Evolutionary conservation across 2,329 filamentous ascomycete species (phyloP).

Genomic region (Aspergillus nomiae): DNA sequence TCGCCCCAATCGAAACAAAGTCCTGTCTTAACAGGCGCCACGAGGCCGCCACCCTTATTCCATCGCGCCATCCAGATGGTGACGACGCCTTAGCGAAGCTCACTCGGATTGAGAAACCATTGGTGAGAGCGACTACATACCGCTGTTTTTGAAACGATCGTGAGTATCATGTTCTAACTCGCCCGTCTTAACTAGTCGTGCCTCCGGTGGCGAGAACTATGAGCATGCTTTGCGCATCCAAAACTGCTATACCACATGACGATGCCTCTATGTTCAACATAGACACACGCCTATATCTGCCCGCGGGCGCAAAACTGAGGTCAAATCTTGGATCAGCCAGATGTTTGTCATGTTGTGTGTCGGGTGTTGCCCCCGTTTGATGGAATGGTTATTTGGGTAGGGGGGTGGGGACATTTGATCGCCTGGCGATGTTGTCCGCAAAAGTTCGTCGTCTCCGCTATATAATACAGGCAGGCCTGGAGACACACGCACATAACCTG

Average conservation of each 20-base stretch:
- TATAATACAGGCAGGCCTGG: too few relatives aligned
- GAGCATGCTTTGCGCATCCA: background rate
- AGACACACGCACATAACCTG: too few relatives aligned
- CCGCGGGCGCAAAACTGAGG: background rate
- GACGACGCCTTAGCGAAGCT: background rate
- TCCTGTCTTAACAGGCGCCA: background rate
- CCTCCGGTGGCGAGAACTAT: too few relatives aligned
- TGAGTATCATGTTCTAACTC: background rate
- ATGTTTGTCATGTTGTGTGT: background rate
- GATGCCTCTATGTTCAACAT: background rate
- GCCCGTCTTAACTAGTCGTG: background rate
- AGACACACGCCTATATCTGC: background rate
- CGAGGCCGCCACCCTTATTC: background rate
- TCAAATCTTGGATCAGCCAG: background rate
- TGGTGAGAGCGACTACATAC: background rate
- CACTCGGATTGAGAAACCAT: background rate
- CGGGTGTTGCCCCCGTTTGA: background rate
- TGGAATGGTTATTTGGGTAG: fast-evolving
- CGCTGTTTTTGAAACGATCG: background rate
- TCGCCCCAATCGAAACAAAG: background rate
- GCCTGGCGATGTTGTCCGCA: too few relatives aligned
- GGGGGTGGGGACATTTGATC: background rate
- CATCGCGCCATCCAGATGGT: background rate
- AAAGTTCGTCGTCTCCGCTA: too few relatives aligned
- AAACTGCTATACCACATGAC: background rate